Evolutionary conservation across 176 grass and related monocot species (phyloP), one percentile per base, ranked within the genome.

Genomic region (Hsuehochloa calcarea): DNA sequence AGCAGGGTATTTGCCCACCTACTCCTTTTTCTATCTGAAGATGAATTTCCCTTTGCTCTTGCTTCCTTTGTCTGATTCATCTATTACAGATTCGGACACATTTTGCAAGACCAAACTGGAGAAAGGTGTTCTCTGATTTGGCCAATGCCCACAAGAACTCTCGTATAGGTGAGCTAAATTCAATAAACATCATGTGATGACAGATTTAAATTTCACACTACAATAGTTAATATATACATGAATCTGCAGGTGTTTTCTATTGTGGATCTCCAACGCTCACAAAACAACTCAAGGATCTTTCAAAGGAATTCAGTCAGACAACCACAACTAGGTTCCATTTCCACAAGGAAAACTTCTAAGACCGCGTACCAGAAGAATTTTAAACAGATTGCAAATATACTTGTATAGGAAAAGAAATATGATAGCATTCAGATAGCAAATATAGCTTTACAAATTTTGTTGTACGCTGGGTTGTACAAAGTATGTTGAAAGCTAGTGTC

Each of bases 21-120:
- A 12, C 70, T 15, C 43, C 19, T 29, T n/a, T 39, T 39, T 58
- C 80, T 15, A 68, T 26, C 56, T 64, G 59, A 55, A 35, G 40
- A 35, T 54, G 38, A 58, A 37, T 70, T 7, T 34, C 79, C 43
- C 44, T 60, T 15, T 59, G 54, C 10, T 58, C 1, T 9, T 46
- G 58, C 62, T 23, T 45, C 43, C 63, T 13, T 39, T 60, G 8
- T 75, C 46, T 77, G 17, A 78, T 38, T 45, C 12, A 66, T 74
- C 45, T 75, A 52, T 85, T 79, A 49, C 84, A 99, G 93, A 99
- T 99, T 82, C 92, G 91, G 27, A 99, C 97, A 64, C 96, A 99
- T 80, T 99, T 96, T 82, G 97, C 97, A 50, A 94, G 97, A 64
- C 97, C 97, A 39, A 99, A 99, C 52, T 99, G 97, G 97, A 99